A percentile compares a stretch with the other conserved stretches of the same genome.
Evolutionary conservation across 2,329 filamentous ascomycete genomes (phyloP).

Genomic region (Aspergillus versicolor): DNA sequence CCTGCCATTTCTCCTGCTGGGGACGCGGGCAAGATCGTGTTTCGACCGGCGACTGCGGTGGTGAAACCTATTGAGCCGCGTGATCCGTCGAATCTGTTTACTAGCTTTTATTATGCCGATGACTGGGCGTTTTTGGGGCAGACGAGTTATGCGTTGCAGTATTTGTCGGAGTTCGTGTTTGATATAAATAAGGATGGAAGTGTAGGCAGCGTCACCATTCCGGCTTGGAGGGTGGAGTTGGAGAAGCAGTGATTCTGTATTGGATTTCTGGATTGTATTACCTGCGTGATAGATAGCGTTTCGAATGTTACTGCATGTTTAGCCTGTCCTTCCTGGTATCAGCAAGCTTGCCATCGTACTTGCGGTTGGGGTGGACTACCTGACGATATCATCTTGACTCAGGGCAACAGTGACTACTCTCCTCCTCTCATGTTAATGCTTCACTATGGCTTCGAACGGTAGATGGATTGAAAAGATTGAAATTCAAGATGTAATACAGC

Average conservation of each 20-base stretch:
- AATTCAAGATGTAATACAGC: too few species aligned
- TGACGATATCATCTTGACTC: too few species aligned
- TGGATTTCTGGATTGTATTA: too few species aligned
- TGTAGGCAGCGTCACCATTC: conserved; percentile 18
- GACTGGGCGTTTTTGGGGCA: conserved; percentile 21
- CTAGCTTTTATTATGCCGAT: conserved; percentile 18
- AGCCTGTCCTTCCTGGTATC: too few species aligned
- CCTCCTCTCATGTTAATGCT: too few species aligned
- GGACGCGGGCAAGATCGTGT: conserved; percentile 18
- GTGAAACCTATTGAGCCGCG: conserved; percentile 3
- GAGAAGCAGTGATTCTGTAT: neutral
- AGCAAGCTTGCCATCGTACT: too few species aligned
- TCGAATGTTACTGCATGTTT: too few species aligned
- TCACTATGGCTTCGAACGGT: too few species aligned
- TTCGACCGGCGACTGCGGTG: conserved; percentile 16
- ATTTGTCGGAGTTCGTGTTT: conserved; percentile 28
- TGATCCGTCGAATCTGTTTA: conserved; percentile 13
- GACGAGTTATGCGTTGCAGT: conserved; percentile 23
- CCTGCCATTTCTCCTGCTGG: conserved; percentile 18
- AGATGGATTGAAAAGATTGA: too few species aligned
- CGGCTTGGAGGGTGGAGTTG: conserved; percentile 20
- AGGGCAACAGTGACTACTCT: too few species aligned
- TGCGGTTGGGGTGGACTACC: too few species aligned
- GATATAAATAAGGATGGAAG: conserved; percentile 24
- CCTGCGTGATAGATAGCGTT: too few species aligned